These are phyloP conservation scores for Cercospora sp. DNA, from an alignment of 2,329 filamentous ascomycete genomes.

Conservation along the genomic window DNA sequence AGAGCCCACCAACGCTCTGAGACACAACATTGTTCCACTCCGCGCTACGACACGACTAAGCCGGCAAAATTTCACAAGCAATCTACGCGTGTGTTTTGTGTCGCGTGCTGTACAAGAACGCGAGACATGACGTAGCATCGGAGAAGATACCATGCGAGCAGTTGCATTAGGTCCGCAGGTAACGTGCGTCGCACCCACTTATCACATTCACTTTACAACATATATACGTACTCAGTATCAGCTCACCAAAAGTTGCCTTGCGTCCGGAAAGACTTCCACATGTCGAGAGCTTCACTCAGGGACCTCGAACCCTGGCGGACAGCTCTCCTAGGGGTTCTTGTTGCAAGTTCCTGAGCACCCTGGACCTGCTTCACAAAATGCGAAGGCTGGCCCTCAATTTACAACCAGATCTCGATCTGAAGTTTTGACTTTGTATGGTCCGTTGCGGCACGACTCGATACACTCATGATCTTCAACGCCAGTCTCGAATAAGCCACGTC, in stretches of 20 bases:
- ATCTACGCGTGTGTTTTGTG: slow-evolving; percentile 25
- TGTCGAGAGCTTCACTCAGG: slow-evolving; percentile 11
- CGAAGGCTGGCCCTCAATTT: not conserved
- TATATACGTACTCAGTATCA: slow-evolving; percentile 13
- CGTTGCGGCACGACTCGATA: slow-evolving; percentile 1
- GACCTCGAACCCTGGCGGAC: slow-evolving; percentile 8
- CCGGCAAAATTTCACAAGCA: slow-evolving; percentile 25
- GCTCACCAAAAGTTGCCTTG: slow-evolving; percentile 19
- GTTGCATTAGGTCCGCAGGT: slow-evolving; percentile 18
- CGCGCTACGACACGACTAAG: slow-evolving; percentile 26
- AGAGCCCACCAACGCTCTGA: not conserved
- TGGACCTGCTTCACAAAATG: not conserved
- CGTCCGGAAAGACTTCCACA: slow-evolving; percentile 16
- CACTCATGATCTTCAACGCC: slow-evolving; percentile 6
- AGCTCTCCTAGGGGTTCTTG: slow-evolving; percentile 1
- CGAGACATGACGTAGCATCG: slow-evolving; percentile 22
- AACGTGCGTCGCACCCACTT: slow-evolving; percentile 2
- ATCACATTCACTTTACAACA: slow-evolving; percentile 22
- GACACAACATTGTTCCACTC: slow-evolving; percentile 16
- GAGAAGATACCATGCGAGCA: slow-evolving; percentile 11
- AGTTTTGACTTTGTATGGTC: slow-evolving; percentile 2
- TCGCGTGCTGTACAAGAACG: slow-evolving; percentile 21
- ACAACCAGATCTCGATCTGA: slow-evolving; percentile 19
- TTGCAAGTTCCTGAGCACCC: slow-evolving; percentile 5
- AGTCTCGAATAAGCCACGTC: not conserved